These are phyloP conservation scores for Pascua guehoae DNA, from an alignment of 1,284 basidiomycete genomes.

Conservation along the genomic window DNA sequence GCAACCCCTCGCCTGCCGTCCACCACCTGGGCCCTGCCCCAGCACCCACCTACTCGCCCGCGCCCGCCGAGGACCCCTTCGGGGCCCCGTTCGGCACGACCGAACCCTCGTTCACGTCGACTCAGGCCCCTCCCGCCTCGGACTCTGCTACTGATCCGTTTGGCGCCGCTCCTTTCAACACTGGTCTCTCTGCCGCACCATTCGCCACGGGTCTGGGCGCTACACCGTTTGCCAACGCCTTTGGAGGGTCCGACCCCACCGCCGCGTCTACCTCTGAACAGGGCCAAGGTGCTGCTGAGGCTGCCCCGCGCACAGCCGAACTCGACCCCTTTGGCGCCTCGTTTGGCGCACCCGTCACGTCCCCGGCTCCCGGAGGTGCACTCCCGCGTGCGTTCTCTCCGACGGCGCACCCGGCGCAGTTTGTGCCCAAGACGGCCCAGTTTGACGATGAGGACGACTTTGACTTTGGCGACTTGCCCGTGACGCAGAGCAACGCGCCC, in stretches of 20 bases:
- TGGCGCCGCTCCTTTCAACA: too few species aligned
- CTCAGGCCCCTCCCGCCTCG: too few species aligned
- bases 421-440: constrained; percentile 16
- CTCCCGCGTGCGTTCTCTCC: neutral
- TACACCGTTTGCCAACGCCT: too few species aligned
- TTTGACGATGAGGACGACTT: constrained; percentile 86
- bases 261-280: too few species aligned
- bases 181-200: too few species aligned
- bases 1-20: neutral
- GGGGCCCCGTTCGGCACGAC: neutral
- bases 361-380: neutral
- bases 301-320: neutral
- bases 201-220: too few species aligned
- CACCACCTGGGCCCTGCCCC: too few species aligned
- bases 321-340: constrained; percentile 11
- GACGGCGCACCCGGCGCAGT: neutral
- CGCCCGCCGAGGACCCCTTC: constrained; percentile 1
- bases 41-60: too few species aligned
- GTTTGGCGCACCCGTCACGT: constrained; percentile 16
- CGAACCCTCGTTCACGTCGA: too few species aligned
- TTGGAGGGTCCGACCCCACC: too few species aligned
- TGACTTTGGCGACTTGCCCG: constrained; percentile 63
- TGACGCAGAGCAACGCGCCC: neutral
- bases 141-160: too few species aligned
- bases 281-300: neutral